Percentiles rank a stretch among this genome's conserved stretches.
These are phyloP conservation scores for Capsicum chinense DNA, from an alignment of 257 asterid genomes.

Conservation along the genomic window DNA sequence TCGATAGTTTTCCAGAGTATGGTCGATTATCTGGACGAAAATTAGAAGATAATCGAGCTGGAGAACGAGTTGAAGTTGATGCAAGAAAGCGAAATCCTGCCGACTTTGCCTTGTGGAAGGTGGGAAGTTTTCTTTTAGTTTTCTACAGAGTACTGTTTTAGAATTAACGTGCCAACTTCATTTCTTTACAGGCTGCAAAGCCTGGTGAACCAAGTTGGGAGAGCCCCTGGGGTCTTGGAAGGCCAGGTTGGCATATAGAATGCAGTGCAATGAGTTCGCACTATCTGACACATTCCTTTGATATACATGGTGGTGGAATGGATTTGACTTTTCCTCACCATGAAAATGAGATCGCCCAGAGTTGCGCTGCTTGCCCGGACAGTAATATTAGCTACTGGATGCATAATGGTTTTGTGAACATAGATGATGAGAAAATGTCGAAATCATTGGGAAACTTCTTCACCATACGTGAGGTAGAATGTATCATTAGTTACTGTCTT, in stretches of 20 bases:
- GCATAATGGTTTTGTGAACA: slow-evolving; percentile 82
- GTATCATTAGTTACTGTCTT: neutral
- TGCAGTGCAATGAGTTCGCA: slow-evolving; percentile 97
- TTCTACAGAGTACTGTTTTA: neutral
- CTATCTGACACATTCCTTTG: slow-evolving; percentile 76
- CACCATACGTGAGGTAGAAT: slow-evolving; percentile 82
- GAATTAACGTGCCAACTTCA: slow-evolving; percentile 22
- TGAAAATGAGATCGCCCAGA: slow-evolving; percentile 90
- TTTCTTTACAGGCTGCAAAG: slow-evolving; percentile 71
- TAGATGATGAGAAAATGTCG: slow-evolving; percentile 87
- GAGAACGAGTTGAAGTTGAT: slow-evolving; percentile 80
- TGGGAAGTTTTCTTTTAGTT: slow-evolving; percentile 28
- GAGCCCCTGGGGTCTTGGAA: slow-evolving; percentile 96
- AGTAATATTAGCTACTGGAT: slow-evolving; percentile 80
- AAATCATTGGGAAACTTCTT: slow-evolving; percentile 81
- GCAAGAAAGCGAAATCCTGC: slow-evolving; percentile 75
- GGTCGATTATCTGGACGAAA: slow-evolving; percentile 77
- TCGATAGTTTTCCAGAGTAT: slow-evolving; percentile 67
- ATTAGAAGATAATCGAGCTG: slow-evolving; percentile 77
- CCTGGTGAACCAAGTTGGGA: slow-evolving; percentile 91
- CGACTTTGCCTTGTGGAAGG: slow-evolving; percentile 97
- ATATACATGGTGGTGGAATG: slow-evolving; percentile 96
- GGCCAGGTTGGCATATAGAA: slow-evolving; percentile 98
- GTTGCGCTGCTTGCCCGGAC: slow-evolving; percentile 86
- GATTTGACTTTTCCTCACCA: slow-evolving; percentile 92